Base-by-base conservation (phyloP, 2,329 filamentous ascomycete species). In the Xylaria sp. region DNA sequence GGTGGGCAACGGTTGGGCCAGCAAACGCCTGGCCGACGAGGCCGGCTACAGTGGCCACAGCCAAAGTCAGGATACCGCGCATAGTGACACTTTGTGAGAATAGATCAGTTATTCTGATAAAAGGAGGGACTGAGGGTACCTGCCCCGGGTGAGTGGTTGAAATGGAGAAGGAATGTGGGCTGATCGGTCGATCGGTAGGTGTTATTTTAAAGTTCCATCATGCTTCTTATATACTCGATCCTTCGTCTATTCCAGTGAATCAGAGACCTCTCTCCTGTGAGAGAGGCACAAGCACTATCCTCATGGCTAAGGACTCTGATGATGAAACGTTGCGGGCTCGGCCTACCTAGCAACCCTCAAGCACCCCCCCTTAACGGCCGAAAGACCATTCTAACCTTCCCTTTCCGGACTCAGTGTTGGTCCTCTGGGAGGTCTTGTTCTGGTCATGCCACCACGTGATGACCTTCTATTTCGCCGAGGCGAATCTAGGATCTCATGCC, bases 401-500 rank as follows among this genome's bases (percentile, higher is more conserved):
- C 37, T 51, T 63, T 67, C 53, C 7, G 62, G 65, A 55, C 35
- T 49, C 40, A 42, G 28, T 40, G 50, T 51, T 56, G 31, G 47
- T 17, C 45, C 28, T 47, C 31, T 56, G 45, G 45, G 35, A 43
- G 31, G 9, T 40, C 8, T 46, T 54, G 9, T 55, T 33, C 25
- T 51, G 52, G 65, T 64, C 62, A 63, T 58, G 58, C 57, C 63
- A 61, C 46, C 56, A 15, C 17, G 28, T 9, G 28, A 45, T 35
- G 21, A 45, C 50, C n/a, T n/a, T 38, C 17, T 54, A 64, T 64
- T 66, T 66, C 61, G 61, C 64, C 64, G 64, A 66, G 45, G 57
- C 14, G 37, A 46, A 35, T 55, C 17, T 28, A 58, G 21, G 19
- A 25, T 46, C 60, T 33, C 40, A 31, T n/a, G n/a, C 50, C 55